A percentile compares a stretch with the other conserved stretches of the same genome.
Conservation (phyloP, 2,329 filamentous ascomycete species). For the Pyrenochaeta sp. region DNA sequence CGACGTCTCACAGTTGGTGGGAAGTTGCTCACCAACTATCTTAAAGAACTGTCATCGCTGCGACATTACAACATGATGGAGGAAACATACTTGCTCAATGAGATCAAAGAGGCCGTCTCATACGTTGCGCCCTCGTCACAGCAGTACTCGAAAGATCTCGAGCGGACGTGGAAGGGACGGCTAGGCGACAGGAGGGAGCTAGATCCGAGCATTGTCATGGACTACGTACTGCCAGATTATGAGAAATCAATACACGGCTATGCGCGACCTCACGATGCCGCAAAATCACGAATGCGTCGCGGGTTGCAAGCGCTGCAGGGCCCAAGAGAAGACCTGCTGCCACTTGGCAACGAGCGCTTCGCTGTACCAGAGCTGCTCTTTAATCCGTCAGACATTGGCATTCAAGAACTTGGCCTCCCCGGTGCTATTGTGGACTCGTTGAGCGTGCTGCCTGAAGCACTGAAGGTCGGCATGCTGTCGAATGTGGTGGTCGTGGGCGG, state of each 20-base stretch:
- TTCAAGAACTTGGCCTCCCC: constrained; percentile 82
- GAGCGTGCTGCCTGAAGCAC: constrained; percentile 75
- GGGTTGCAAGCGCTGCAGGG: constrained; percentile 58
- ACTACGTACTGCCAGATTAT: constrained; percentile 91
- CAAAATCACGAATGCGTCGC: constrained; percentile 62
- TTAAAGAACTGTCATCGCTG: constrained; percentile 87
- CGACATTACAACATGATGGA: constrained; percentile 96
- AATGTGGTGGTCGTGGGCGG: constrained; percentile 92
- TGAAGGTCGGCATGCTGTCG: constrained; percentile 83
- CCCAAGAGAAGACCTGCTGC: constrained; percentile 78
- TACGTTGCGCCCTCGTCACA: constrained; percentile 74
- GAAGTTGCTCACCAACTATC: constrained; percentile 90
- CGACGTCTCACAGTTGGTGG: constrained; percentile 90
- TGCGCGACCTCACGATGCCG: constrained; percentile 79
- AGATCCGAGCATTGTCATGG: constrained; percentile 71
- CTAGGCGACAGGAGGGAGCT: constrained; percentile 66
- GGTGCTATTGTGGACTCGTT: constrained; percentile 85
- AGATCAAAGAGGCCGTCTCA: constrained; percentile 91
- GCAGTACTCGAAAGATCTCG: constrained; percentile 76
- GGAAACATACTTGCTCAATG: constrained; percentile 91
- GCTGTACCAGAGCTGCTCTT: constrained; percentile 90
- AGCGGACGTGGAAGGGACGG: constrained; percentile 76
- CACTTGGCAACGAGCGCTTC: constrained; percentile 92
- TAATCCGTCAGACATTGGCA: constrained; percentile 82
- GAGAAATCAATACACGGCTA: constrained; percentile 71